Evolutionary conservation across 192 early-diverging fungal genomes (phyloP).

Genomic region (Helicostylum pulchrum): DNA sequence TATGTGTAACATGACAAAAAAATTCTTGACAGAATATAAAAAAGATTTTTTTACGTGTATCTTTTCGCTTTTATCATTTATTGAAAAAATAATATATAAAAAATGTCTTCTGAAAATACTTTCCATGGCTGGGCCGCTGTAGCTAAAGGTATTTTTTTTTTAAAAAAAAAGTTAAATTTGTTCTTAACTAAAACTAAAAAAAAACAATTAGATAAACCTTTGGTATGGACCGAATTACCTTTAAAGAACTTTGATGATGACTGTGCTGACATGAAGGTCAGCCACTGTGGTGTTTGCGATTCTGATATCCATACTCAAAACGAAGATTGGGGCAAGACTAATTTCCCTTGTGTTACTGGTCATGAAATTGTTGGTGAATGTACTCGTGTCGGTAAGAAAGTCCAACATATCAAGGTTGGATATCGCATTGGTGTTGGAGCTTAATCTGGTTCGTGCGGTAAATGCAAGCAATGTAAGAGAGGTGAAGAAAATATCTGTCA

Average conservation of each 20-base stretch:
- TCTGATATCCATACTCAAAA: conserved; percentile 72
- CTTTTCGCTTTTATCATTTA: not conserved
- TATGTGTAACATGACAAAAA: too few species aligned
- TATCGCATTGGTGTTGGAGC: conserved; percentile 59
- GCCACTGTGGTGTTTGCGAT: conserved; percentile 74
- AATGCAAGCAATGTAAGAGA: conserved; percentile 40
- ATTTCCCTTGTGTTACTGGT: conserved; percentile 47
- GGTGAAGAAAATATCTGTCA: conserved; percentile 44
- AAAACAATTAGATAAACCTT: conserved; percentile 13
- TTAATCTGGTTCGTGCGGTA: conserved; percentile 55
- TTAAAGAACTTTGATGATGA: conserved; percentile 37
- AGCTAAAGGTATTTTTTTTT: conserved; percentile 23
- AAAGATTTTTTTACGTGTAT: not conserved
- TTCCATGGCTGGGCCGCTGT: conserved; percentile 27
- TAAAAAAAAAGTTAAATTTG: not conserved
- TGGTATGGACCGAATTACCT: conserved; percentile 27
- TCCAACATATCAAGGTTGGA: conserved; percentile 39
- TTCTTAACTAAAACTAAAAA: not conserved
- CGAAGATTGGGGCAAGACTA: conserved; percentile 32
- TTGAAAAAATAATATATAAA: too few species aligned
- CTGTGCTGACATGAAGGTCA: conserved; percentile 47
- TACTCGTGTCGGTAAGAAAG: conserved; percentile 39
- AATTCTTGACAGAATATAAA: too few species aligned
- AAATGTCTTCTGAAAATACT: conserved; percentile 16
- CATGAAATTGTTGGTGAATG: conserved; percentile 55